A percentile compares a stretch with the other conserved stretches of the same genome.
Conservation (phyloP, 139 green algal genomes). For the Picochlorum sp. region DNA sequence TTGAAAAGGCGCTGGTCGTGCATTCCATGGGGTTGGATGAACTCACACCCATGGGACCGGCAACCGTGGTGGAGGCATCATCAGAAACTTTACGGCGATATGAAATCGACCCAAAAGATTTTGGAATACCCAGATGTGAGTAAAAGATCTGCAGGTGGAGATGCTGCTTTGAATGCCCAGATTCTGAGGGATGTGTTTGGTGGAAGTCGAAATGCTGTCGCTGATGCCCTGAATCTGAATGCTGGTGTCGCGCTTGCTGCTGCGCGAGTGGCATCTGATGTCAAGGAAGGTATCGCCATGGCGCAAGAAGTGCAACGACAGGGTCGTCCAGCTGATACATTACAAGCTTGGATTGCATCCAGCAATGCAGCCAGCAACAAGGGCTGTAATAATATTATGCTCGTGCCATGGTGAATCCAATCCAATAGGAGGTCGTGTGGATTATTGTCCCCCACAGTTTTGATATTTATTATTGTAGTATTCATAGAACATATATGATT, state of each 20-base stretch:
- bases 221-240: slow-evolving; percentile 88
- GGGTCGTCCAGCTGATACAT: slow-evolving; percentile 40
- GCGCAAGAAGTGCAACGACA: slow-evolving; percentile 50
- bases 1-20: slow-evolving; percentile 88
- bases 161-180: slow-evolving; percentile 77
- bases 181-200: slow-evolving; percentile 87
- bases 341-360: slow-evolving; percentile 43
- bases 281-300: slow-evolving; percentile 80
- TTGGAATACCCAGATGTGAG: slow-evolving; percentile 84
- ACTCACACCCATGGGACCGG: slow-evolving; percentile 89
- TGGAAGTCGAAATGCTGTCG: slow-evolving; percentile 69
- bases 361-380: slow-evolving; percentile 28
- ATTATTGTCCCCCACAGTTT: too few relatives aligned
- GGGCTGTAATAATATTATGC: background rate
- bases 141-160: slow-evolving; percentile 89
- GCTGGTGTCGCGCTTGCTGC: slow-evolving; percentile 85
- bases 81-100: slow-evolving; percentile 33
- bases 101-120: slow-evolving; percentile 61
- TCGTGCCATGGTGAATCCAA: too few relatives aligned
- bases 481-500: too few relatives aligned
- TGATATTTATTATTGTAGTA: too few relatives aligned
- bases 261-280: slow-evolving; percentile 43
- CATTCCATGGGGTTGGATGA: slow-evolving; percentile 93
- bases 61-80: slow-evolving; percentile 83
- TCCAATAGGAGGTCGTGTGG: too few relatives aligned